Conservation (phyloP, 208 protist genomes). For the Leishmania amazonensis region DNA sequence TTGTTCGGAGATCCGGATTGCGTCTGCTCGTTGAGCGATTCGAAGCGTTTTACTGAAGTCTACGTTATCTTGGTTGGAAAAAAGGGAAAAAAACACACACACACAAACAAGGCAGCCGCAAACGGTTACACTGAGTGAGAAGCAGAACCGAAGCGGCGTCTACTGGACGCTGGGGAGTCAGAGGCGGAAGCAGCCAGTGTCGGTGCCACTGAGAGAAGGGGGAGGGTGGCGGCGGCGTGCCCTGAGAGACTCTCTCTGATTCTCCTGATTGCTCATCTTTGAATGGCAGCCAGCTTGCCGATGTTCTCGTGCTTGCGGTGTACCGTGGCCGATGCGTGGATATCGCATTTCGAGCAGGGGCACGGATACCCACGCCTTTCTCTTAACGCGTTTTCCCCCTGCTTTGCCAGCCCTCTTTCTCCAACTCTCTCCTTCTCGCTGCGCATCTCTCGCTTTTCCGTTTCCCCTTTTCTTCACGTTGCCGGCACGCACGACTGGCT, state of each 20-base stretch:
- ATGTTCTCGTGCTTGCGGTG: background rate
- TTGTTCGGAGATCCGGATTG: background rate
- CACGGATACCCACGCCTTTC: too few species aligned
- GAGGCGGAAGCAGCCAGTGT: background rate
- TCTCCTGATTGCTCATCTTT: background rate
- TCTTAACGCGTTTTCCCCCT: background rate
- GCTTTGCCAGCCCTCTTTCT: background rate
- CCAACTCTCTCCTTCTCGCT: background rate
- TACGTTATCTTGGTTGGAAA: background rate
- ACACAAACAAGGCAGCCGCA: background rate
- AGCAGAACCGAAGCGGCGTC: background rate
- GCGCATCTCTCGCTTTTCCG: background rate
- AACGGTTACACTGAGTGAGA: background rate
- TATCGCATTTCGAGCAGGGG: background rate
- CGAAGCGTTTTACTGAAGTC: background rate
- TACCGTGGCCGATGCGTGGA: background rate
- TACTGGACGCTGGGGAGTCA: background rate
- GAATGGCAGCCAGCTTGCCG: background rate
- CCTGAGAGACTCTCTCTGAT: background rate
- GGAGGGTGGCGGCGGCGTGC: background rate
- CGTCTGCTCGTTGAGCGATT: background rate
- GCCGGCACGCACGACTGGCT: background rate
- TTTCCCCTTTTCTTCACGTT: background rate
- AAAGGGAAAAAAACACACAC: background rate
- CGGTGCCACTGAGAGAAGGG: background rate